Evolutionary conservation across 306 rosid species (phyloP).

Genomic region (Sesbania bispinosa): DNA sequence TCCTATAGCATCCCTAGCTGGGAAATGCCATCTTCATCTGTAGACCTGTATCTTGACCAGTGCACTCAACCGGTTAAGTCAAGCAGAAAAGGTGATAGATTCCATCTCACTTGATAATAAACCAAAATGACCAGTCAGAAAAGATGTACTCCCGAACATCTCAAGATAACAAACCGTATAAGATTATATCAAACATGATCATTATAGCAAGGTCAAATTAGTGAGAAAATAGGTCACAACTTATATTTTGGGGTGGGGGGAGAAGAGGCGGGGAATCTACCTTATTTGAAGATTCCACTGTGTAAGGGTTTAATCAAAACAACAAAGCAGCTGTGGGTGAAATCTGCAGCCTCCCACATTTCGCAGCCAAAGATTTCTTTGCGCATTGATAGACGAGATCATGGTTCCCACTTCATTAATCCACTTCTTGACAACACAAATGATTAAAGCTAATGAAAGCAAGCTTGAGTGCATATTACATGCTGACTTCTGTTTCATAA

Average conservation of each 20-base stretch:
- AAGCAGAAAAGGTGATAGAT: conserved; percentile 23
- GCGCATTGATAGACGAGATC: conserved; percentile 44
- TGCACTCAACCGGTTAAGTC: conserved; percentile 16
- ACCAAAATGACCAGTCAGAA: conserved; percentile 29
- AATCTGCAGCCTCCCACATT: conserved; percentile 57
- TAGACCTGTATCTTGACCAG: conserved; percentile 19
- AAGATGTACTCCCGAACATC: conserved; percentile 2
- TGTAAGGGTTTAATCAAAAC: conserved; percentile 38
- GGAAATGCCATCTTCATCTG: conserved; percentile 25
- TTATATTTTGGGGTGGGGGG: conserved; percentile 1
- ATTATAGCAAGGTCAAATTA: conserved; percentile 13
- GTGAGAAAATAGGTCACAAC: conserved; percentile 9
- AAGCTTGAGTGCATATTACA: conserved; percentile 44
- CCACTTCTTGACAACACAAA: conserved; percentile 44
- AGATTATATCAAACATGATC: background rate
- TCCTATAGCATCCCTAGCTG: background rate
- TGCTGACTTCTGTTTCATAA: conserved; percentile 42
- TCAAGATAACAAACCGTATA: conserved; percentile 14
- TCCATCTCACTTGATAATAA: conserved; percentile 30
- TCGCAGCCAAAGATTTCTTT: conserved; percentile 54
- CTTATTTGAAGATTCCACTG: conserved; percentile 59
- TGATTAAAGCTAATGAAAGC: conserved; percentile 43
- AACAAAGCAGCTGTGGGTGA: conserved; percentile 50
- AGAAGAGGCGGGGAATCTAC: conserved; percentile 49
- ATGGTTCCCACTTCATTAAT: conserved; percentile 43